Conservation (phyloP, 768 basidiomycete genomes). For the Hygrophorus russula region DNA sequence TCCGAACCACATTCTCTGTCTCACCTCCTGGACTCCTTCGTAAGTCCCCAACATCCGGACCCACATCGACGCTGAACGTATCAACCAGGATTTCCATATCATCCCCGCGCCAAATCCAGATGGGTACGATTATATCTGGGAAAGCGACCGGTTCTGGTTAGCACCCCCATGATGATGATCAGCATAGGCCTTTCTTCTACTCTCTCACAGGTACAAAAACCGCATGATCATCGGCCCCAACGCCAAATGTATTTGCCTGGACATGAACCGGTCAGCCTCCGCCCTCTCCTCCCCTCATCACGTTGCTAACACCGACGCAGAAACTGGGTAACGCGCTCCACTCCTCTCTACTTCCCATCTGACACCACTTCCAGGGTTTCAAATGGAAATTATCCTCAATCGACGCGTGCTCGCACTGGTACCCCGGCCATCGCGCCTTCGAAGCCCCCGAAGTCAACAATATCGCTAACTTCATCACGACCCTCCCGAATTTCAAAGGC, state of each 20-base stretch:
- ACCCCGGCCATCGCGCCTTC: slow-evolving; percentile 64
- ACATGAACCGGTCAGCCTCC: slow-evolving; percentile 55
- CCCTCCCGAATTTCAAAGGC: slow-evolving; percentile 39
- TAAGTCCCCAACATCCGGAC: slow-evolving; percentile 16
- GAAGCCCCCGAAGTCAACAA: slow-evolving; percentile 69
- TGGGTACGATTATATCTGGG: slow-evolving; percentile 69
- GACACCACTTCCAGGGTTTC: slow-evolving; percentile 40
- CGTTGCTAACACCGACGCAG: slow-evolving; percentile 19
- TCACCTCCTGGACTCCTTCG: slow-evolving; percentile 42
- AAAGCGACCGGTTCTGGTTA: slow-evolving; percentile 53
- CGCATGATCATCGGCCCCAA: slow-evolving; percentile 40
- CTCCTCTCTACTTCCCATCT: not conserved
- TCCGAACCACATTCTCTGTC: slow-evolving; percentile 35
- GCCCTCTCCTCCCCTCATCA: not conserved
- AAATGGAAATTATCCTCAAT: slow-evolving; percentile 46
- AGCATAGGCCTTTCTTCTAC: not conserved
- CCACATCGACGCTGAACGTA: slow-evolving; percentile 1
- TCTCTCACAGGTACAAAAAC: slow-evolving; percentile 54
- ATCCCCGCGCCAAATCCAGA: slow-evolving; percentile 61
- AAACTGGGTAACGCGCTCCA: slow-evolving; percentile 39
- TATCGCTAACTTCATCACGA: slow-evolving; percentile 56
- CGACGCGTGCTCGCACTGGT: slow-evolving; percentile 66
- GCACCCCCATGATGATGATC: no score
- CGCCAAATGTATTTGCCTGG: slow-evolving; percentile 53
- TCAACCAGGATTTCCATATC: slow-evolving; percentile 48